Conservation (phyloP, 2,329 filamentous ascomycete species). For the Seiridium cupressi region DNA sequence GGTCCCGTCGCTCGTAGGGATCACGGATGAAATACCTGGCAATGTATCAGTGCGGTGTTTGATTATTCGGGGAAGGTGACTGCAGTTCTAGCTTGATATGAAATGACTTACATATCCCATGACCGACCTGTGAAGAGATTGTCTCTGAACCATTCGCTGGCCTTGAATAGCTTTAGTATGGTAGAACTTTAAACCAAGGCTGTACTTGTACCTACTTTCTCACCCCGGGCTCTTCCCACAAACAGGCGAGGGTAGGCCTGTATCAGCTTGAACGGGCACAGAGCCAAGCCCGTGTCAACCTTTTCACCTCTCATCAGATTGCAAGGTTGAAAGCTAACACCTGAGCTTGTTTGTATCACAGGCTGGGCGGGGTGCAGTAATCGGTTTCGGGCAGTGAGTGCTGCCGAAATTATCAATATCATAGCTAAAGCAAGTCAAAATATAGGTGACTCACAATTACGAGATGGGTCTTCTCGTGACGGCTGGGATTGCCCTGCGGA, state of each 20-base stretch:
- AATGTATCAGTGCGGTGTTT: no score
- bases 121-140: constrained; percentile 55
- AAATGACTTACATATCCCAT: constrained; percentile 73
- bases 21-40: constrained; percentile 56
- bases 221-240: not conserved
- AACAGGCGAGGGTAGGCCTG: not conserved
- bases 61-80: no score
- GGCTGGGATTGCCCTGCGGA: not conserved
- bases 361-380: not conserved
- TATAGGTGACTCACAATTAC: no score
- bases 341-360: not conserved
- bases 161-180: constrained; percentile 24
- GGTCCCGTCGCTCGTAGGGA: constrained; percentile 30
- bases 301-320: not conserved
- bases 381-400: not conserved
- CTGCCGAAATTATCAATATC: not conserved
- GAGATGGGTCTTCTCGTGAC: not conserved
- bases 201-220: not conserved
- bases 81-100: no score
- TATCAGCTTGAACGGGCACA: constrained; percentile 4
- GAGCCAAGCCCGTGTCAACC: not conserved
- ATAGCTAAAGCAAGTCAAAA: not conserved
- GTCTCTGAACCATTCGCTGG: constrained; percentile 50
- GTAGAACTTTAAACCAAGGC: not conserved
- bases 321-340: not conserved